phyloP scores from a whole-genome alignment of 1,284 basidiomycete genomes.

The Prillingera fragicola region DNA sequence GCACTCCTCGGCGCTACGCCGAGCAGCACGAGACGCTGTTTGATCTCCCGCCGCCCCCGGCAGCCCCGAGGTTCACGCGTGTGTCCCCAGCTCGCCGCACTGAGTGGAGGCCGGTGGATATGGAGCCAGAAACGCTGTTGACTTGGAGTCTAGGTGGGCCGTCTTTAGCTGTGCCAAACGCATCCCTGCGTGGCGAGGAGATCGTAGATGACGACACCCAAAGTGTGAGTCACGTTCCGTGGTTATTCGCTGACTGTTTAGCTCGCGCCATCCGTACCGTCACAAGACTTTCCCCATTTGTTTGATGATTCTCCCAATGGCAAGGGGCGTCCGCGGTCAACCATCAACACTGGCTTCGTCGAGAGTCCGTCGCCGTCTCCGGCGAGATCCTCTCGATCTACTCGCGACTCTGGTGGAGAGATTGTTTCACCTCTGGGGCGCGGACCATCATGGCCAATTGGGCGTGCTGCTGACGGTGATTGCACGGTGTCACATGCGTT shows the following conservation, averaged over 20 bases:
- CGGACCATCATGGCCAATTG: no score
- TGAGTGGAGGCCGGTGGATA: slow-evolving; percentile 28
- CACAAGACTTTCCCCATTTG: slow-evolving; percentile 23
- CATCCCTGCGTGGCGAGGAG: neutral
- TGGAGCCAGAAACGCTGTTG: slow-evolving; percentile 39
- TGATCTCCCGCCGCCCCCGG: slow-evolving; percentile 18
- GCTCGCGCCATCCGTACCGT: slow-evolving; percentile 19
- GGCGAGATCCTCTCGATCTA: neutral
- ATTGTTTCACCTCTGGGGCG: neutral
- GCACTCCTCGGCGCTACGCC: slow-evolving; percentile 5
- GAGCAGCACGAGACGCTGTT: slow-evolving; percentile 22
- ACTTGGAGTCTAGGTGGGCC: slow-evolving; percentile 30
- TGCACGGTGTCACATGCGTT: no score
- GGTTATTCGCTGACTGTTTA: slow-evolving; percentile 6
- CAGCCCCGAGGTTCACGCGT: slow-evolving; percentile 16
- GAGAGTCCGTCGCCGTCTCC: neutral
- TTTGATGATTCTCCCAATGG: slow-evolving; percentile 9
- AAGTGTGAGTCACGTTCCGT: slow-evolving; percentile 14
- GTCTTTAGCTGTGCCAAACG: neutral
- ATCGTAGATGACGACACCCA: slow-evolving; percentile 11
- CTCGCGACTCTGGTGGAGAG: neutral
- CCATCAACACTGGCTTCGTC: neutral
- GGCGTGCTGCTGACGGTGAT: neutral
- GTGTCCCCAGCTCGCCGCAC: neutral
- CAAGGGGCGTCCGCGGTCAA: neutral